Percentiles rank a stretch among this genome's conserved stretches.
phyloP scores from a whole-genome alignment of 2,329 filamentous ascomycete genomes.

The Macrophomina pseudophaseolina region DNA sequence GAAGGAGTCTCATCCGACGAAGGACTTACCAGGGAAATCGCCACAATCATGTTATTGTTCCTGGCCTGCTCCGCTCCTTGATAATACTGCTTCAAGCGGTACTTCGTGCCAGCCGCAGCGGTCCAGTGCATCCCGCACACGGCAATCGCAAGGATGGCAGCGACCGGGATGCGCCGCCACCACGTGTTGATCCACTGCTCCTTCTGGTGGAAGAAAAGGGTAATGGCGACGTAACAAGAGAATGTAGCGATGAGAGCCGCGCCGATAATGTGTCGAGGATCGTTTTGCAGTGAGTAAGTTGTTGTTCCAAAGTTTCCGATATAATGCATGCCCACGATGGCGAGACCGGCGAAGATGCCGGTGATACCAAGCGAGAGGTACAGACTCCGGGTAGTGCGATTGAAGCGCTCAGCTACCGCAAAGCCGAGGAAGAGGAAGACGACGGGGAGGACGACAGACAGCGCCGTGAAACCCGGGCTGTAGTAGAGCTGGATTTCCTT shows the following conservation, averaged over 20 bases:
- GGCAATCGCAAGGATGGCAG: constrained; percentile 70
- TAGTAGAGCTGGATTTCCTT: constrained; percentile 72
- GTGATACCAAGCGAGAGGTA: constrained; percentile 55
- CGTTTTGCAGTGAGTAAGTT: constrained; percentile 74
- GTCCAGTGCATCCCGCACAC: constrained; percentile 91
- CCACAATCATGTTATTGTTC: constrained; percentile 73
- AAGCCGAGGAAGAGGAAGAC: constrained; percentile 76
- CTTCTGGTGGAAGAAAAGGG: constrained; percentile 78
- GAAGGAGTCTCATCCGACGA: too few relatives aligned
- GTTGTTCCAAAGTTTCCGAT: constrained; percentile 81
- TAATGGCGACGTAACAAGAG: constrained; percentile 72
- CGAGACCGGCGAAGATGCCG: constrained; percentile 72
- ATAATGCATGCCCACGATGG: constrained; percentile 87
- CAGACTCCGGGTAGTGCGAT: constrained; percentile 34
- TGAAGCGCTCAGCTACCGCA: constrained; percentile 62
- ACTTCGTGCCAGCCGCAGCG: constrained; percentile 72
- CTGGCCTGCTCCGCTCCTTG: constrained; percentile 48
- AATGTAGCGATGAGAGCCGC: constrained; percentile 74
- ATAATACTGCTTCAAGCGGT: constrained; percentile 60
- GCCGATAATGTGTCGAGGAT: constrained; percentile 65
- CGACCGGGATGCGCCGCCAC: constrained; percentile 74
- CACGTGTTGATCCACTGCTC: constrained; percentile 78
- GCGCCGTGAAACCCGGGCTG: constrained; percentile 70
- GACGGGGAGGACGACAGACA: constrained; percentile 82
- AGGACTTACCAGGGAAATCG: constrained; percentile 68